phyloP scores from a whole-genome alignment of 805 yeast genomes.

The Kazachstania kunashirensis region DNA sequence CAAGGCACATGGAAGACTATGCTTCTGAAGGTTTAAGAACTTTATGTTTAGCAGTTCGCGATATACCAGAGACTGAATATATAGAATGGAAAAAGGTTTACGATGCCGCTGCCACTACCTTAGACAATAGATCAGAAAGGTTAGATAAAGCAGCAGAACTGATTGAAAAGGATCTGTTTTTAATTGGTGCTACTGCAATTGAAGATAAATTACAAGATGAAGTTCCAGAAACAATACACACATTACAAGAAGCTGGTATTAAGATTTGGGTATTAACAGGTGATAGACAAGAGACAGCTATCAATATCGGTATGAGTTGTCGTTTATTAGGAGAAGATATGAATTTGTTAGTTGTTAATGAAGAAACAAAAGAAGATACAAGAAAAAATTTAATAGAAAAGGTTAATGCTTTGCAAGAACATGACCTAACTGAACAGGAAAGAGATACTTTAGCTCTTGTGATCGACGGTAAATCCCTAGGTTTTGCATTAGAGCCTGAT shows the following conservation, averaged over 20 bases:
- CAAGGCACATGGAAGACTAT: constrained; percentile 86
- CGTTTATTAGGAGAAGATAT: constrained; percentile 88
- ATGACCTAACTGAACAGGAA: constrained; percentile 57
- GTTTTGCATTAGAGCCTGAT: constrained; percentile 73
- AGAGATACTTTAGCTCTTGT: constrained; percentile 74
- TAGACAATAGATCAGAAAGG: constrained; percentile 62
- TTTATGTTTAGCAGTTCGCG: constrained; percentile 80
- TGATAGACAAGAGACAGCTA: constrained; percentile 97
- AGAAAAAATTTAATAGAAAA: constrained; percentile 63
- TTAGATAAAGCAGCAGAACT: constrained; percentile 83
- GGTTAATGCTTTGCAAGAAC: constrained; percentile 58
- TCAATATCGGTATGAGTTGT: constrained; percentile 98
- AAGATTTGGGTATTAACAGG: constrained; percentile 98
- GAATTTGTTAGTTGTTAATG: constrained; percentile 85
- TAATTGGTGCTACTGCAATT: constrained; percentile 95
- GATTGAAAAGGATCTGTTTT: constrained; percentile 68
- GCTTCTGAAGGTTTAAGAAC: constrained; percentile 96
- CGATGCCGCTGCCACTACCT: constrained; percentile 72
- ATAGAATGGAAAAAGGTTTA: constrained; percentile 55
- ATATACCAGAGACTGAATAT: constrained; percentile 72
- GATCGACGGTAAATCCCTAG: constrained; percentile 89
- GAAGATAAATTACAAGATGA: constrained; percentile 98
- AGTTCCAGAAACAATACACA: constrained; percentile 94
- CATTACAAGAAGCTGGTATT: constrained; percentile 92
- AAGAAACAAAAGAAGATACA: constrained; percentile 72